Base-by-base conservation (phyloP, 441 rosid species). In the Mallotus japonicus region DNA sequence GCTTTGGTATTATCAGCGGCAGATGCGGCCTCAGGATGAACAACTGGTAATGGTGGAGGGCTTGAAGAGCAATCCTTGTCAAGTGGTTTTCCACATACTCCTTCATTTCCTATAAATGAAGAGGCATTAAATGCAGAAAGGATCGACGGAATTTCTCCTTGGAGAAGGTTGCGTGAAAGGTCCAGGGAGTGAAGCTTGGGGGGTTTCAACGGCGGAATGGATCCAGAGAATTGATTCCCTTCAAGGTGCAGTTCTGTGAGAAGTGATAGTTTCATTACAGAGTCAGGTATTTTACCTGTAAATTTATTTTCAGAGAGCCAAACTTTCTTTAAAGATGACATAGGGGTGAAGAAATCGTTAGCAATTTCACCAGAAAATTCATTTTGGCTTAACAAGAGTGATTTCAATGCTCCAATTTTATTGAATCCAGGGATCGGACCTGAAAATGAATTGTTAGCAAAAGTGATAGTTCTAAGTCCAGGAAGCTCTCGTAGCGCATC, bases 341-440 rank as follows among this genome's bases (percentile, higher is more conserved):
- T 90, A 0, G 72, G 24, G 19, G 83, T 17, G 71, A 93, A 93
- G 78, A 67, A 93, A 66, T 84, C 86, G 3, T 46, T 49, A 0
- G 87, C 76, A 9, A 93, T 89, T 50, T 91, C 89, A 3, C 96
- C 95, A 3, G 87, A 80, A 67, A 93, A 91, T 2, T 76, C 63
- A 66, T 91, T 93, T 32, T 17, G 32, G 8, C 95, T 81, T 15
- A 93, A 75, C 58, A 82, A 80, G 9, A 93, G 83, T 42, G 90
- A 73, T 75, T 81, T 87, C 42, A 93, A 59, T 8, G 87, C 84
- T 3, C 75, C 86, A 1, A 91, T 83, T 74, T 81, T 83, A 44
- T 82, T 88, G 73, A 93, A 90, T 42, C 78, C 88, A 0, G 97
- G 97, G 20, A 91, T 83, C 2, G 84, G 83, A 19, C 97, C 96